Evolutionary conservation across 495 filamentous ascomycete species (phyloP).

Genomic region (Massariosphaeria phaeospora): DNA sequence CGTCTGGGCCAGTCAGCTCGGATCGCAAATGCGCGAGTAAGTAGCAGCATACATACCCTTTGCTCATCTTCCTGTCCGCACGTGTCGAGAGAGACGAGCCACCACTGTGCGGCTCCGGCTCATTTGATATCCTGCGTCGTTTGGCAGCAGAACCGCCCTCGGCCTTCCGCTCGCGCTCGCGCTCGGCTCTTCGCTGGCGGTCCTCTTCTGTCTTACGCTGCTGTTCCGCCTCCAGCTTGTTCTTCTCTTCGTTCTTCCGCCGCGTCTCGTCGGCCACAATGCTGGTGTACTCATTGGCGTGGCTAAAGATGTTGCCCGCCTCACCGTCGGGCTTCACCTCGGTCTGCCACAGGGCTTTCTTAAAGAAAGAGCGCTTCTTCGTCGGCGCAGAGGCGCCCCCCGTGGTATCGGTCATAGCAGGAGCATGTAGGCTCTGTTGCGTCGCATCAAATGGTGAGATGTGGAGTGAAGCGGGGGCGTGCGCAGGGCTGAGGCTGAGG

Average conservation of each 20-base stretch:
- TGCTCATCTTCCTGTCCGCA: constrained; percentile 1
- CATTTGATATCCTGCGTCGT: neutral
- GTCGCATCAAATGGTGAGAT: neutral
- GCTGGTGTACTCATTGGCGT: constrained; percentile 17
- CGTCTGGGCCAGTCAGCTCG: neutral
- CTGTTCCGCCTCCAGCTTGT: constrained; percentile 8
- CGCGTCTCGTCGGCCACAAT: constrained; percentile 23
- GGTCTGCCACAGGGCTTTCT: constrained; percentile 27
- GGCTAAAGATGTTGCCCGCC: constrained; percentile 27
- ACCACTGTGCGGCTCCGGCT: neutral
- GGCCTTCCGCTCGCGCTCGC: constrained; percentile 8
- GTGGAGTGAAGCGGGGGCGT: neutral
- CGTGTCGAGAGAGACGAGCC: neutral
- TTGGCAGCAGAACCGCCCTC: constrained; percentile 1
- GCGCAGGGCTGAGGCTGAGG: constrained; percentile 11
- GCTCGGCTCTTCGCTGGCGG: no score
- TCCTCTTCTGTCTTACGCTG: constrained; percentile 6
- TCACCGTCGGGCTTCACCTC: constrained; percentile 13
- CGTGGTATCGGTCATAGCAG: constrained; percentile 10
- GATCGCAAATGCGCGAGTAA: neutral
- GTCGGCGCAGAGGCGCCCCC: neutral
- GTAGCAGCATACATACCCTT: constrained; percentile 2
- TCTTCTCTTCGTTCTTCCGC: constrained; percentile 12
- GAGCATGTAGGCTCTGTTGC: neutral
- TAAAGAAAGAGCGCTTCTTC: constrained; percentile 31